These are phyloP conservation scores for Massariosphaeria phaeospora DNA, from an alignment of 495 filamentous ascomycete species.

Conservation along the genomic window DNA sequence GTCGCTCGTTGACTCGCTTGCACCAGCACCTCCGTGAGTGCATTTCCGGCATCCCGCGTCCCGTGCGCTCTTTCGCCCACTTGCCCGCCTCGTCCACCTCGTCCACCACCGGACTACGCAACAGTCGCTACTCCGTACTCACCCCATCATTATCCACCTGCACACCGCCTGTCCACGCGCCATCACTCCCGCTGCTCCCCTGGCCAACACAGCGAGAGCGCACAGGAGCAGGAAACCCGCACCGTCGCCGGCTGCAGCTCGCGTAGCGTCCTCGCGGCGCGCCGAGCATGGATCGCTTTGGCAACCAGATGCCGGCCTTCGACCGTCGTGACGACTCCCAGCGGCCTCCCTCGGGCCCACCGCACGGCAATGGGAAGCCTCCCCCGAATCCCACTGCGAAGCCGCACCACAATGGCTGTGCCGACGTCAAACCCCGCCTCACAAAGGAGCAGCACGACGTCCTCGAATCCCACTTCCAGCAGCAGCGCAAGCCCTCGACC, in stretches of 20 bases:
- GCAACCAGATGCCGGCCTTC: conserved; percentile 23
- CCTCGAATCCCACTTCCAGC: conserved; percentile 40
- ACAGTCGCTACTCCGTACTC: background rate
- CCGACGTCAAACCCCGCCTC: conserved; percentile 43
- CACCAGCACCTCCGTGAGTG: background rate
- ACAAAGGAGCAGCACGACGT: conserved; percentile 45
- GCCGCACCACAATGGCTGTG: conserved; percentile 26
- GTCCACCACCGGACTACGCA: background rate
- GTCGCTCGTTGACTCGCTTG: conserved; percentile 2
- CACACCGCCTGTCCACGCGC: background rate
- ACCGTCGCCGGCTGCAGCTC: background rate
- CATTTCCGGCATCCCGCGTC: conserved; percentile 1
- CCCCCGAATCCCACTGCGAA: background rate
- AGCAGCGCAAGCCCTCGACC: conserved; percentile 41
- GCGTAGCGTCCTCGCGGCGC: conserved; percentile 14
- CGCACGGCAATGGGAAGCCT: conserved; percentile 1
- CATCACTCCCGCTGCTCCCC: background rate
- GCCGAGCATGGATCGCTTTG: conserved; percentile 23
- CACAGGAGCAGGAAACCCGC: too few relatives aligned
- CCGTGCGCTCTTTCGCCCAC: background rate
- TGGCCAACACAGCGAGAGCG: background rate
- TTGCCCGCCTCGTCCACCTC: background rate
- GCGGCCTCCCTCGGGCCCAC: conserved; percentile 7
- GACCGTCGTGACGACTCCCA: conserved; percentile 9
- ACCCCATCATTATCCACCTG: background rate